Percentiles rank a stretch among this genome's conserved stretches.
Evolutionary conservation across 345 rosid species (phyloP).

Genomic region (Gossypium arboreum): DNA sequence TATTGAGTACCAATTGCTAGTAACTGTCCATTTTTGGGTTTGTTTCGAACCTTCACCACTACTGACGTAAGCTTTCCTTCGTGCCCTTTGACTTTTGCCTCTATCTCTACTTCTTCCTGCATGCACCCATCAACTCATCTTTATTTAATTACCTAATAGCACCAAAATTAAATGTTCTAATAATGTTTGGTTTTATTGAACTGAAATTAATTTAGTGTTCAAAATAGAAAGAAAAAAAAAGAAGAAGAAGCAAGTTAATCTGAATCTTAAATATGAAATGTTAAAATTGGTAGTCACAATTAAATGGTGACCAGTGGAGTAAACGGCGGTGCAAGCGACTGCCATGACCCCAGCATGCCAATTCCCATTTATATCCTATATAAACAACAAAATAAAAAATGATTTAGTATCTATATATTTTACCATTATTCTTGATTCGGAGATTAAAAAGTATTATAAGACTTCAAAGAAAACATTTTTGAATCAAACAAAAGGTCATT

Average conservation of each 20-base stretch:
- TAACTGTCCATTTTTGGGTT: constrained; percentile 25
- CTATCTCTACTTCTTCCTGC: constrained; percentile 65
- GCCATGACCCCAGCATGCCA: constrained; percentile 56
- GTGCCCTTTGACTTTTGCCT: constrained; percentile 41
- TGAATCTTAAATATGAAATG: constrained; percentile 43
- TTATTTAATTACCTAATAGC: neutral
- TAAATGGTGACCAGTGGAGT: constrained; percentile 27
- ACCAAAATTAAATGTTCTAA: neutral
- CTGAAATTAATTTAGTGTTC: neutral
- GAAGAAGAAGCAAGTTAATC: constrained; percentile 12
- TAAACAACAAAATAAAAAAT: neutral
- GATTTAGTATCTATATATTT: too few species aligned
- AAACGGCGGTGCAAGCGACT: constrained; percentile 41
- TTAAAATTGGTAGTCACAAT: constrained; percentile 39
- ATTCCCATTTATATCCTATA: constrained; percentile 36
- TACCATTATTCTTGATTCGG: neutral
- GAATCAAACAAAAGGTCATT: neutral
- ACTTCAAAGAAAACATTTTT: neutral
- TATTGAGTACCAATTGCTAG: constrained; percentile 59
- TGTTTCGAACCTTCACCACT: constrained; percentile 40
- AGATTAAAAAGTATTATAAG: neutral
- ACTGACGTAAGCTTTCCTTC: constrained; percentile 42
- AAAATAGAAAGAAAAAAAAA: too few species aligned
- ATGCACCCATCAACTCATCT: neutral
- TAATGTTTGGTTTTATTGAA: neutral